A percentile compares a stretch with the other conserved stretches of the same genome.
Evolutionary conservation across 345 rosid species (phyloP).

Genomic region (Eucalyptus brandiana): DNA sequence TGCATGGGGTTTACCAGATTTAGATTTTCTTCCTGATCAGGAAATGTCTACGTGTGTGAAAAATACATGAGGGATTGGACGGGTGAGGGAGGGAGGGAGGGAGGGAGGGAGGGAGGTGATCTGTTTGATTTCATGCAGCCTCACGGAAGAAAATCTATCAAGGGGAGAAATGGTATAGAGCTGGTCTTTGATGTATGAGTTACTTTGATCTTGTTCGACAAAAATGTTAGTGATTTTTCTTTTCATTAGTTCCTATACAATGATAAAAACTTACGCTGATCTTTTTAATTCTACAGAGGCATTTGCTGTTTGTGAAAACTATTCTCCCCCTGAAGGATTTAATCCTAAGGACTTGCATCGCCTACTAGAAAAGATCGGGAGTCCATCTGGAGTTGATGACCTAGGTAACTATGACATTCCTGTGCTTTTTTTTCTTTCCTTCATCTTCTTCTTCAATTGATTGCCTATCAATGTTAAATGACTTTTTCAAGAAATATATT

Average conservation of each 20-base stretch:
- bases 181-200: background rate
- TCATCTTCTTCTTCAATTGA: background rate
- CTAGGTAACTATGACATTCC: slow-evolving; percentile 31
- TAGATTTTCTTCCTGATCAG: background rate
- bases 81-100: background rate
- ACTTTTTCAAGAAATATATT: background rate
- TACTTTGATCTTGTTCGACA: background rate
- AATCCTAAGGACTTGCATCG: slow-evolving; percentile 68
- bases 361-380: slow-evolving; percentile 84
- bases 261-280: background rate
- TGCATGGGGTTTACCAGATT: background rate
- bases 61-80: background rate
- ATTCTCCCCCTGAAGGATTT: slow-evolving; percentile 84
- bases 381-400: slow-evolving; percentile 84
- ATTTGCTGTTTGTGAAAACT: slow-evolving; percentile 91
- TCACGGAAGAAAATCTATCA: background rate
- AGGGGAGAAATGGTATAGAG: background rate
- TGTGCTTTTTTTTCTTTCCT: background rate
- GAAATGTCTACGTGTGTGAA: background rate
- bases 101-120: background rate
- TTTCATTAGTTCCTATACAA: background rate
- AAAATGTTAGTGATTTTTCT: background rate
- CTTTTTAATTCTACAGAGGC: slow-evolving; percentile 43
- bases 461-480: background rate
- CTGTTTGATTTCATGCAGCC: background rate